Evolutionary conservation across 2,329 filamentous ascomycete species (phyloP).

Genomic region (Niveomyces coronatus): DNA sequence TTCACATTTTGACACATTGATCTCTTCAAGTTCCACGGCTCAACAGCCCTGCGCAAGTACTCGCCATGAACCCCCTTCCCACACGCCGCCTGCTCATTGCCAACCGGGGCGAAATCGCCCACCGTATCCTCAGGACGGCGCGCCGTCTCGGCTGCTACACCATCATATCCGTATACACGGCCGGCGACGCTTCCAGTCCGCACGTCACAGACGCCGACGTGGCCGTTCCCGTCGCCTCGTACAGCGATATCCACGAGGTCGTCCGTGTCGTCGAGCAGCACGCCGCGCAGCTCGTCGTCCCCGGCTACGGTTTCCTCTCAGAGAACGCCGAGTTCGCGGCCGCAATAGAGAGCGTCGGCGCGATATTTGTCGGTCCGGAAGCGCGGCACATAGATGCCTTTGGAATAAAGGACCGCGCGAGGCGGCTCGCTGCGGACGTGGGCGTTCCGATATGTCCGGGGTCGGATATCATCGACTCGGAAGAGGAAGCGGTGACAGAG

Average conservation of each 20-base stretch:
- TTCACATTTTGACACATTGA: no score
- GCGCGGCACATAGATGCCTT: slow-evolving; percentile 42
- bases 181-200: slow-evolving; percentile 41
- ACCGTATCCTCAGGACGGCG: slow-evolving; percentile 34
- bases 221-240: slow-evolving; percentile 27
- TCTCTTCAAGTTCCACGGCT: no score
- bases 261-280: slow-evolving; percentile 28
- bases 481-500: neutral
- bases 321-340: slow-evolving; percentile 52
- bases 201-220: slow-evolving; percentile 45
- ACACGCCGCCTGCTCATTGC: slow-evolving; percentile 41
- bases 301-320: slow-evolving; percentile 54
- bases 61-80: no score
- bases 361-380: slow-evolving; percentile 48
- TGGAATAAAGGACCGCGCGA: slow-evolving; percentile 48
- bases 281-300: slow-evolving; percentile 45
- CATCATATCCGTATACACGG: slow-evolving; percentile 49
- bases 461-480: slow-evolving; percentile 2
- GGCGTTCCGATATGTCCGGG: slow-evolving; percentile 30
- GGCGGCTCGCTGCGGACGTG: slow-evolving; percentile 40
- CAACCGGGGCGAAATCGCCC: slow-evolving; percentile 50
- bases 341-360: slow-evolving; percentile 38
- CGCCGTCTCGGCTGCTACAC: slow-evolving; percentile 36
- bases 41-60: no score
- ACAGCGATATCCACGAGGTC: slow-evolving; percentile 15